Base-by-base conservation (phyloP, 352 stramenopile species). In the Discostella stelligera region DNA sequence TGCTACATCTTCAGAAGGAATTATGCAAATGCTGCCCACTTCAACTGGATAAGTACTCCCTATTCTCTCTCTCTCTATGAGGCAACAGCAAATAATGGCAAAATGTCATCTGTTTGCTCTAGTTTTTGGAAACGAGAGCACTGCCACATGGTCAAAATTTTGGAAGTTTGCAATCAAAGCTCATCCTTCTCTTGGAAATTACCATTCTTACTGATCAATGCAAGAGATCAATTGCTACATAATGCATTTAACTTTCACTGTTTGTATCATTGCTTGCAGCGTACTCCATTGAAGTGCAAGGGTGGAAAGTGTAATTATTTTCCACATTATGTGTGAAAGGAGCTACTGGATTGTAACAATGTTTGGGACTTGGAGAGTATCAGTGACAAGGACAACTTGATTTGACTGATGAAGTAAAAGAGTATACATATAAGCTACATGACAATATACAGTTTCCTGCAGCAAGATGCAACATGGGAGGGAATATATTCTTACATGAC, bases 51-150 rank as follows among this genome's bases (percentile, higher is more conserved):
- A n/a, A n/a, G n/a, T n/a, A n/a, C n/a, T n/a, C n/a, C n/a, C n/a
- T n/a, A n/a, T n/a, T n/a, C n/a, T n/a, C n/a, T n/a, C n/a, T n/a
- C n/a, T n/a, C n/a, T n/a, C n/a, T n/a, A n/a, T n/a, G n/a, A n/a
- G n/a, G n/a, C n/a, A n/a, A n/a, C n/a, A n/a, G n/a, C n/a, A n/a
- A n/a, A n/a, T n/a, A n/a, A n/a, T n/a, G n/a, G n/a, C n/a, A n/a
- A n/a, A n/a, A n/a, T n/a, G n/a, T n/a, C n/a, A n/a, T n/a, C n/a
- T n/a, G n/a, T n/a, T n/a, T n/a, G n/a, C n/a, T n/a, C n/a, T n/a
- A n/a, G 13, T 66, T 1, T 66, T 66, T 66, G 58, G 58, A 14
- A 66, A 52, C 14, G 58, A 66, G 41, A 20, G 53, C 21, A 66
- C 9, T 13, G 44, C 18, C 6, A 52, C 16, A 16, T 66, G 58